Percentiles rank a stretch among this genome's conserved stretches.
phyloP scores from a whole-genome alignment of 176 grass and related monocot species.

The Lolium rigidum region DNA sequence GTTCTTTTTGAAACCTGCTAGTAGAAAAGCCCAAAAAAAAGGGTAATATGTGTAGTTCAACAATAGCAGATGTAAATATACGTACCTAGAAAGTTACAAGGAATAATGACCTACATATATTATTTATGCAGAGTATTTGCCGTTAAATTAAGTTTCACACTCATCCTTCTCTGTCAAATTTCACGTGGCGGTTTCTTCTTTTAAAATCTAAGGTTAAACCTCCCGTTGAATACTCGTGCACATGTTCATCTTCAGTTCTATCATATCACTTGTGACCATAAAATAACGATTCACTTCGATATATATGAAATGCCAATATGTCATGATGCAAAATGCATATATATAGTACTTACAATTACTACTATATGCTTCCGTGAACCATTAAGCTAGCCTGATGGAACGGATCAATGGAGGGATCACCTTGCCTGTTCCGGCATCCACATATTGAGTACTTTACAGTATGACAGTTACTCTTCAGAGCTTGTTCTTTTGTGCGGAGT shows the following conservation, averaged over 20 bases:
- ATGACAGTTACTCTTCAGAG: background rate
- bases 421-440: background rate
- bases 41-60: too few species aligned
- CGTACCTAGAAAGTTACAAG: too few species aligned
- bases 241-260: background rate
- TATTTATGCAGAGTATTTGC: too few species aligned
- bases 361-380: background rate
- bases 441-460: background rate
- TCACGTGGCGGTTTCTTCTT: too few species aligned
- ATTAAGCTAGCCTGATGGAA: background rate
- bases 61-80: too few species aligned
- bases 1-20: too few species aligned
- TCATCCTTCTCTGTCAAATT: background rate
- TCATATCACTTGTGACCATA: slow-evolving; percentile 33
- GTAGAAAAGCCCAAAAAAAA: too few species aligned
- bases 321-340: background rate
- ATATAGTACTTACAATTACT: background rate
- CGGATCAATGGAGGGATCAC: slow-evolving; percentile 2
- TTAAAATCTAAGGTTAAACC: too few species aligned
- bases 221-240: background rate
- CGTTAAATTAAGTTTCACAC: background rate
- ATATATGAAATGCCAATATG: background rate
- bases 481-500: background rate
- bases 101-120: too few species aligned
- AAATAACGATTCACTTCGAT: slow-evolving; percentile 36